Percentiles rank a stretch among this genome's conserved stretches.
phyloP scores from a whole-genome alignment of 23 red algal genomes.

The Gracilaria caudata region DNA sequence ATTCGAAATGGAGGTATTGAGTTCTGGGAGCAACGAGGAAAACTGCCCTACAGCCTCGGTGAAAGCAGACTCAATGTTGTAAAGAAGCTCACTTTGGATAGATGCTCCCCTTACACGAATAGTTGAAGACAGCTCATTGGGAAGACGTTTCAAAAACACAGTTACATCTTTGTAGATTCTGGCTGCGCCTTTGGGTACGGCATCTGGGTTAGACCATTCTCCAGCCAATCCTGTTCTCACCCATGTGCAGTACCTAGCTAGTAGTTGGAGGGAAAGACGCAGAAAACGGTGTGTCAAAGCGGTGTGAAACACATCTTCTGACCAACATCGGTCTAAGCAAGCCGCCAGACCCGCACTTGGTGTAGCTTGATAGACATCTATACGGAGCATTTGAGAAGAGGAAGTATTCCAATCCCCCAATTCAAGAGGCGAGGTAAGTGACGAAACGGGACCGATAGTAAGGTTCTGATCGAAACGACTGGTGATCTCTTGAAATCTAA shows the following conservation, averaged over 20 bases:
- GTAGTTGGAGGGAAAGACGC: slow-evolving; percentile 72
- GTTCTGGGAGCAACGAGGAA: slow-evolving; percentile 56
- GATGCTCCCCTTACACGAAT: slow-evolving; percentile 38
- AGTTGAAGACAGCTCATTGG: slow-evolving; percentile 54
- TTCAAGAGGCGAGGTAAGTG: background rate
- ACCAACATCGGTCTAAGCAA: slow-evolving; percentile 65
- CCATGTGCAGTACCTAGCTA: slow-evolving; percentile 77
- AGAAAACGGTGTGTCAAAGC: slow-evolving; percentile 73
- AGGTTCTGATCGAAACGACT: slow-evolving; percentile 61
- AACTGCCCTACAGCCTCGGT: slow-evolving; percentile 27
- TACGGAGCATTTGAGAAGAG: slow-evolving; percentile 5
- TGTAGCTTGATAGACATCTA: slow-evolving; percentile 69
- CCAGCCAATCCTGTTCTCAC: slow-evolving; percentile 71
- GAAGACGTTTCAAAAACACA: slow-evolving; percentile 53
- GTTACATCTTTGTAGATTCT: slow-evolving; percentile 62
- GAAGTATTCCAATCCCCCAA: slow-evolving; percentile 3
- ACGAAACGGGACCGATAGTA: slow-evolving; percentile 28
- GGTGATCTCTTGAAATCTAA: slow-evolving; percentile 84
- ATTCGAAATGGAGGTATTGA: slow-evolving; percentile 48
- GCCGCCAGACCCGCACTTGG: slow-evolving; percentile 51
- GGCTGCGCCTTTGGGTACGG: slow-evolving; percentile 49
- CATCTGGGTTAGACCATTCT: slow-evolving; percentile 60
- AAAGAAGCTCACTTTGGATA: slow-evolving; percentile 7
- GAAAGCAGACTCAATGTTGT: slow-evolving; percentile 43
- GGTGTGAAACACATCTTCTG: slow-evolving; percentile 65